Base-by-base conservation (phyloP, 1,284 basidiomycete genomes). In the Bjerkandera adusta region DNA sequence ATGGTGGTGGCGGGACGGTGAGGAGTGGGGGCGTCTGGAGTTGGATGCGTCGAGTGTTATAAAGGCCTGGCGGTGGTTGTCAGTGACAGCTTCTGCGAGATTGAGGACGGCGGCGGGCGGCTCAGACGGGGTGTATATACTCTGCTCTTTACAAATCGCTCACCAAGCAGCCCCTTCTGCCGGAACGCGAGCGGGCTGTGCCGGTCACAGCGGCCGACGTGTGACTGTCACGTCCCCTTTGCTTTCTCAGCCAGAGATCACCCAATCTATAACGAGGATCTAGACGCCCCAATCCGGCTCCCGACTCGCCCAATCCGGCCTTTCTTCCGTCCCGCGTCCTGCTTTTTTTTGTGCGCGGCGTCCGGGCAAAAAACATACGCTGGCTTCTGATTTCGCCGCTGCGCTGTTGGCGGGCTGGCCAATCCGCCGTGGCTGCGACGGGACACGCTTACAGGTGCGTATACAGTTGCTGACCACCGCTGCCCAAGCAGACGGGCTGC, bases 71-170 rank as follows among this genome's bases (percentile, higher is more conserved):
- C 33, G 26, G 36, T n/a, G 24, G 43, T 20, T 16, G 48, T 33
- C 37, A 16, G 35, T 20, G 41, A 24, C 40, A 33, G 46, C 13
- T 15, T 34, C 33, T 12, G 30, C 27, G 39, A 36, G 33, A 27
- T 36, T 42, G 36, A 30, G 40, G 15, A 24, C 15, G 29, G 39
- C 3, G 6, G 27, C 44, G 44, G 32, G 49, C 49, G 49, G 39
- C 24, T 42, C 27, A 7, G 25, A 33, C 12, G 43, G 37, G 45
- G 20, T 27, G n/a, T n/a, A 26, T 51, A 51, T 51, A 51, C 49
- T 34, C 41, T 26, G 21, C 38, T 50, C 49, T 51, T 51, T 36
- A 51, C 49, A 47, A 51, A 51, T 51, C 45, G 44, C 44, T 47
- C 32, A 21, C 22, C 39, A 36, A 51, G 49, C 49, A 51, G 4